Evolutionary conservation across 2,329 filamentous ascomycete genomes (phyloP).

Genomic region (Onygena corvina): DNA sequence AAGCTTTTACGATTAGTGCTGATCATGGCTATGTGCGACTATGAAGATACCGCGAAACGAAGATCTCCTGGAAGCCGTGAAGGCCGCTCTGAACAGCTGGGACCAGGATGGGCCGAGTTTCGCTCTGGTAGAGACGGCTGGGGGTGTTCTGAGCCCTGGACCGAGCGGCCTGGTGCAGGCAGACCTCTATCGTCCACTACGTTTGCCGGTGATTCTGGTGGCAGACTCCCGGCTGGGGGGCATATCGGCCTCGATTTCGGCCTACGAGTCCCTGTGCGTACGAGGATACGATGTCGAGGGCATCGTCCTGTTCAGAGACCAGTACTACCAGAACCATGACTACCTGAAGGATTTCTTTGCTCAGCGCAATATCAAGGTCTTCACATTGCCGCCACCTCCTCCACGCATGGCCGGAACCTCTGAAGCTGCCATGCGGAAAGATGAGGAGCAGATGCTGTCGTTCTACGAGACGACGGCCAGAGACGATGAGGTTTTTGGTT

Average conservation of each 20-base stretch:
- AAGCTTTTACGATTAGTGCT: constrained; percentile 8
- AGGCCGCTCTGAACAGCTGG: constrained; percentile 30
- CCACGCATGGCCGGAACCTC: constrained; percentile 23
- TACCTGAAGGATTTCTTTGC: constrained; percentile 59
- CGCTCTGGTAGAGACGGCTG: constrained; percentile 57
- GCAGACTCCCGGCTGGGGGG: constrained; percentile 66
- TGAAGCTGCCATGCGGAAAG: constrained; percentile 31
- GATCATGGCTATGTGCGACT: not conserved
- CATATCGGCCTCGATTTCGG: constrained; percentile 67
- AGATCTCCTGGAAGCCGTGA: constrained; percentile 40
- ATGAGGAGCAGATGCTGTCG: constrained; percentile 45
- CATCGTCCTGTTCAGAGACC: constrained; percentile 56
- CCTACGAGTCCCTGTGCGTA: constrained; percentile 65
- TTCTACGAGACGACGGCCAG: constrained; percentile 50
- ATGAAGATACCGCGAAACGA: constrained; percentile 42
- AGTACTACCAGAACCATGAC: constrained; percentile 53
- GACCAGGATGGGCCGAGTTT: constrained; percentile 13
- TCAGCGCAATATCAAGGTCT: constrained; percentile 46
- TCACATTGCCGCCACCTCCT: constrained; percentile 50
- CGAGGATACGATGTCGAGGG: constrained; percentile 65
- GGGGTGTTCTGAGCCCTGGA: constrained; percentile 66
- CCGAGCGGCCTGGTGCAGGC: constrained; percentile 66
- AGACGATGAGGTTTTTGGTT: constrained; percentile 29
- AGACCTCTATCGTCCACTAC: constrained; percentile 61
- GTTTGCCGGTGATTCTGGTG: constrained; percentile 61